Evolutionary conservation across 2,329 filamentous ascomycete species (phyloP), one percentile per base, ranked within the genome.

Genomic region (Botrytis hyacinthi): DNA sequence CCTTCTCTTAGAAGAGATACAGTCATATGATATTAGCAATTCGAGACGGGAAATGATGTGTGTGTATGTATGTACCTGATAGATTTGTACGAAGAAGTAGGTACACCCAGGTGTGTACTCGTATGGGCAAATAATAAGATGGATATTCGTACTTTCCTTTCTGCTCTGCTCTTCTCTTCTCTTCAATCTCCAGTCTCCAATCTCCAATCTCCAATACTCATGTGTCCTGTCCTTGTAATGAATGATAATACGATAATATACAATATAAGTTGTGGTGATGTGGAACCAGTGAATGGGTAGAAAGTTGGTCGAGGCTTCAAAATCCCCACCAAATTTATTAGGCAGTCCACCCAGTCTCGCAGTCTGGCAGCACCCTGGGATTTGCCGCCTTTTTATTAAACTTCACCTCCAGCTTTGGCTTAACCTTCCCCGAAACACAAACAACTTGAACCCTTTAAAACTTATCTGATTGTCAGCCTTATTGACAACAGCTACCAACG

Each of bases 391-490:
- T 44, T 44, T 69, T n/a, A 57, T 69, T n/a, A 57, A 54, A 42
- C 35, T 51, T 67, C 46, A 51, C 32, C 63, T 51, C 63, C 63
- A 66, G 63, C 63, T 67, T 51, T 29, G 40, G 40, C 8, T 57
- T 57, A 57, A 46, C 40, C 62, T 18, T 54, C 26, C 65, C 63
- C 63, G 20, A 48, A 48, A 51, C 44, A 67, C 48, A 51, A 48
- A 48, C 63, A 66, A 35, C 16, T 29, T 51, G 63, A 67, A 67
- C 63, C 46, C 63, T 51, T 51, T 6, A 51, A 40, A 54, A 68
- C 65, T 29, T 69, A 42, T 59, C 66, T 32, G 48, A 57, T 69
- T 44, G 66, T 69, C 66, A 59, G 66, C 66, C 66, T 69, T 57
- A 42, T 69, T 69, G 66, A 57, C 66, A 69, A 57, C 66, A 32